Base-by-base conservation (phyloP, 495 filamentous ascomycete genomes). In the Daldinia bambusicola region DNA sequence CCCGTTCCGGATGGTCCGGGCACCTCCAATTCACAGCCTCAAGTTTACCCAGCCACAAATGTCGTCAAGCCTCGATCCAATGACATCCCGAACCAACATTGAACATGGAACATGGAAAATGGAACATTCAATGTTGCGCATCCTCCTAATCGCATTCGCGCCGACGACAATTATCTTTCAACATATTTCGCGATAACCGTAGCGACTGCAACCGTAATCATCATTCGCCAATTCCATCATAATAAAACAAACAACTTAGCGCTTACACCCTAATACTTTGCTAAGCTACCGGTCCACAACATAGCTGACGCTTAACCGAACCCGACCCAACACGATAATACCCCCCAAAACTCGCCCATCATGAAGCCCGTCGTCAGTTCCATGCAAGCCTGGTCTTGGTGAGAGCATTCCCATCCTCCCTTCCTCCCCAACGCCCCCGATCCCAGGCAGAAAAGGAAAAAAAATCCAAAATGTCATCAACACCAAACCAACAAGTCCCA, bases 351-450 rank as follows among this genome's bases (percentile, higher is more conserved):
- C 30, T 60, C 56, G 70, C 66, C 80, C 86, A 91, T 72, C 72
- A 97, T 97, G 93, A 97, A 97, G 89, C 94, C 94, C 61, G 83
- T 97, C 76, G 91, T 97, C 55, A 91, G 92, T 70, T 88, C 92
- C 63, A 83, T 95, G 84, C 94, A 96, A 83, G 94, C 94, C 77
- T 97, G 93, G 93, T 92, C 90, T 82, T 97, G 94, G 93, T 97
- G 84, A 65, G 84, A 65, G 78, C 58, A 50, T 53, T 40, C n/a
- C n/a, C 41, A 53, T 31, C 43, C 2, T 61, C 18, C 4, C 55
- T 56, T 36, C 5, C n/a, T n/a, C n/a, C n/a, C n/a, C n/a, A n/a
- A n/a, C n/a, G n/a, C n/a, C n/a, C n/a, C n/a, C n/a, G n/a, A n/a
- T n/a, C n/a, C n/a, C n/a, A n/a, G n/a, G n/a, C n/a, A n/a, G n/a